Evolutionary conservation across 345 rosid genomes (phyloP), one percentile per base, ranked within the genome.

Genomic region (Arabis hirsuta): DNA sequence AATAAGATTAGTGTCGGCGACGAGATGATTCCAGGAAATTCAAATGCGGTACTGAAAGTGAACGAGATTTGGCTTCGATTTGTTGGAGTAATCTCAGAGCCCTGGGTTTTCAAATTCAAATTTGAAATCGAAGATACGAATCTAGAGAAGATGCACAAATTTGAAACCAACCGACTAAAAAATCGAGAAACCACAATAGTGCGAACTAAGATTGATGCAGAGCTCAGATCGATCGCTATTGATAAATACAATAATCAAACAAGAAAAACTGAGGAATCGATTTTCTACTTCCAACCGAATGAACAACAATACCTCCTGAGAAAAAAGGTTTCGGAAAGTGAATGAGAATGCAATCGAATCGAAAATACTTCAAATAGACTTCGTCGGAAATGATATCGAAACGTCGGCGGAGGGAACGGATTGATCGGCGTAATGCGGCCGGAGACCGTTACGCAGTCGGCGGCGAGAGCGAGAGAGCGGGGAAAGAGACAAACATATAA

Each of bases 371-470:
- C 19, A 2, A 22, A 11, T 44, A 50, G n/a, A 74, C 58, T 62
- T 52, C 43, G 11, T 2, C 6, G 5, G 42, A 61, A 26, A 38
- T 9, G 38, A 32, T 12, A 5, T 22, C 19, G 27, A 36, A 53
- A 73, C 57, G 61, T 64, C 81, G 27, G 48, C 11, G 73, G 11
- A 24, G 20, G 8, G 38, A n/a, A 36, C 2, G 20, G 55, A 11
- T 0, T 72, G 72, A 62, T 71, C 76, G 78, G 81, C 78, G 79
- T 53, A 67, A 63, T 73, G 76, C 48, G 71, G 58, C 58, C 63
- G 69, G 64, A 31, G 65, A 76, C 80, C 80, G 80, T 76, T 76
- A 78, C 84, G 82, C 73, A 83, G 82, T 46, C 76, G 69, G 78
- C 60, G 80, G 72, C 84, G 84, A 80, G 81, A 74, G 78, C 36